A percentile compares a stretch with the other conserved stretches of the same genome.
Evolutionary conservation across 371 early-diverging fungal genomes (phyloP).

Genomic region (Syncephalastrum monosporum): DNA sequence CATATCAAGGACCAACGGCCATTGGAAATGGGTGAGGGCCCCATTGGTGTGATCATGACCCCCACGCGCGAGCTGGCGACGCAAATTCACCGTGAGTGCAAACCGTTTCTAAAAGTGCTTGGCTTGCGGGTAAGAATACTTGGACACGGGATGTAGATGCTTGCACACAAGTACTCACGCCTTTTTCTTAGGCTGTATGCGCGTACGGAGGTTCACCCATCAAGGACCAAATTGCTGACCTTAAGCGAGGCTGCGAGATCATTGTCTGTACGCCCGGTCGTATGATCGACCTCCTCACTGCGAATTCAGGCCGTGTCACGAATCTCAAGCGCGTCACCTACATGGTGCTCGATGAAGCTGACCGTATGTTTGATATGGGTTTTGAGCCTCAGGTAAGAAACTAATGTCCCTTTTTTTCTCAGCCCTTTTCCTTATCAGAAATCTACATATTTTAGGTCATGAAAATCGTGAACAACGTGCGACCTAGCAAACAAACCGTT

Average conservation of each 20-base stretch:
- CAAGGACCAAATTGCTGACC: conserved; percentile 96
- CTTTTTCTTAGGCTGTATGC: conserved; percentile 70
- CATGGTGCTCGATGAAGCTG: conserved; percentile 99
- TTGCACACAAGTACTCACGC: background rate
- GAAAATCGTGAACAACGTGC: conserved; percentile 95
- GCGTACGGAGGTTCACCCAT: conserved; percentile 99
- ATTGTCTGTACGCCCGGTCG: conserved; percentile 99
- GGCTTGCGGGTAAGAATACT: conserved; percentile 52
- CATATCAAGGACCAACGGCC: conserved; percentile 96
- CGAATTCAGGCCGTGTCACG: conserved; percentile 95
- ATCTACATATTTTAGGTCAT: conserved; percentile 60
- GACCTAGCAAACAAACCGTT: conserved; percentile 91
- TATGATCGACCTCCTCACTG: conserved; percentile 98
- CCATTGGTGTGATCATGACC: conserved; percentile 96
- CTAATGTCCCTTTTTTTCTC: background rate
- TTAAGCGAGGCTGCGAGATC: conserved; percentile 98
- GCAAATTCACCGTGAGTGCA: conserved; percentile 95
- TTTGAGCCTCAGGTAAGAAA: conserved; percentile 91
- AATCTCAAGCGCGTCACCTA: conserved; percentile 93
- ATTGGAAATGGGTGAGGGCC: conserved; percentile 85
- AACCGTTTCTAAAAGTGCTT: conserved; percentile 82
- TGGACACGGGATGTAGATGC: background rate
- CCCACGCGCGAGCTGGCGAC: conserved; percentile 99
- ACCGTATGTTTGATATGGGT: conserved; percentile 98
- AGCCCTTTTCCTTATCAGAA: background rate